Base-by-base conservation (phyloP, 306 rosid species). In the Vigna unguiculata region DNA sequence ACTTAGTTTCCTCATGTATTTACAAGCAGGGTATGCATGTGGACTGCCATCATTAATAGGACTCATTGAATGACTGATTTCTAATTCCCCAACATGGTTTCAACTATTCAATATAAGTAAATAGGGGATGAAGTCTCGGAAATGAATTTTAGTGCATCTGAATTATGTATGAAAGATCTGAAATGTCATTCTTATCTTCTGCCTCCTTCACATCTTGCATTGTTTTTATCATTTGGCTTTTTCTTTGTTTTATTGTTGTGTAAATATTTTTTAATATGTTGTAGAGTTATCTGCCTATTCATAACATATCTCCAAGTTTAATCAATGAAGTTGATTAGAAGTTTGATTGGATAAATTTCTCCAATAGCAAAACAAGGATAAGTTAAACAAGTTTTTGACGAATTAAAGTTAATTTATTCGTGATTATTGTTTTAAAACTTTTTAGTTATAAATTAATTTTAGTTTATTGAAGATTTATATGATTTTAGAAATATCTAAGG, bases 21-120 rank as follows among this genome's bases (percentile, higher is more conserved):
- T 68, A 74, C 74, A 45, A 20, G 51, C 88, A 91, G 97, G 97
- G 92, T 91, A 17, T 89, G 97, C 74, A 77, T 87, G 36, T 91
- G 97, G 97, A 87, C 97, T 19, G 90, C 92, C 41, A 5, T 82
- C 41, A n/a, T n/a, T n/a, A 41, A 69, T 85, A 85, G 91, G 62
- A 72, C 69, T 82, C 87, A 47, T 83, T 79, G 81, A 86, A 78
- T 79, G 67, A 66, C 82, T 82, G 72, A 19, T 78, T 78, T 65
- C 66, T 57, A 14, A 51, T 80, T 71, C 70, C 74, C 74, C 78
- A 77, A 43, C 82, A 67, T 72, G 75, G 71, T 77, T 82, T 80
- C 59, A 66, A 81, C 58, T 58, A 45, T 67, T 51, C 83, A 79
- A 75, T 70, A 82, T 69, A 86, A 65, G 62, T 81, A 49, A 48